Conservation (phyloP, 371 early-diverging fungal species). For the Mucor indicus region DNA sequence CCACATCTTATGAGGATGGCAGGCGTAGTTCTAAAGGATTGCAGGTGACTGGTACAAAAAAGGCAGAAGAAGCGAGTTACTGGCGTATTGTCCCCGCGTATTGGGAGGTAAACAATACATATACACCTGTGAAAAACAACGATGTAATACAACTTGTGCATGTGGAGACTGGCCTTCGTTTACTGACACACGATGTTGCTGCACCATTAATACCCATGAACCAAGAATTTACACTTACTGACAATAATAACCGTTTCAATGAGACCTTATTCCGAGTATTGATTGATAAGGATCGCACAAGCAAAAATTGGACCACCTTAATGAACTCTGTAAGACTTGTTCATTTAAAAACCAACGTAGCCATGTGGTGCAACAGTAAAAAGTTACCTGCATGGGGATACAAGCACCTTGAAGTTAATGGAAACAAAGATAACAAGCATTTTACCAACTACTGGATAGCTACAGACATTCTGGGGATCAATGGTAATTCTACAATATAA, state of each 20-base stretch:
- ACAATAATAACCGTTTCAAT: conserved; percentile 46
- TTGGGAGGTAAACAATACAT: conserved; percentile 12
- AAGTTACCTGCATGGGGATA: conserved; percentile 96
- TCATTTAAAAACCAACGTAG: conserved; percentile 80
- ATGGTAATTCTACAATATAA: no score
- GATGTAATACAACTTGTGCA: conserved; percentile 76
- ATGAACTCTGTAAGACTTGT: conserved; percentile 64
- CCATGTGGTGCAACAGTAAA: conserved; percentile 71
- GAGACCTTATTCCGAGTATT: conserved; percentile 68
- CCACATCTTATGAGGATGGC: conserved; percentile 89
- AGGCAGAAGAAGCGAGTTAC: conserved; percentile 69
- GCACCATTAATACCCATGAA: conserved; percentile 93
- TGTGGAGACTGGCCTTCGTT: conserved; percentile 57
- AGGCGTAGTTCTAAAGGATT: conserved; percentile 91
- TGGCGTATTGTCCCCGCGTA: conserved; percentile 84
- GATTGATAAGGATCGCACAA: conserved; percentile 52
- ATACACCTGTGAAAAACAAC: conserved; percentile 46
- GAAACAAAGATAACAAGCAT: conserved; percentile 81
- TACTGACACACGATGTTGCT: conserved; percentile 97
- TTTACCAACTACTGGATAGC: conserved; percentile 79
- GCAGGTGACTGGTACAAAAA: conserved; percentile 85
- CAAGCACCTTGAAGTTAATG: conserved; percentile 93
- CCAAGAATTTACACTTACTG: conserved; percentile 89
- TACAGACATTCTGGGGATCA: conserved; percentile 63
- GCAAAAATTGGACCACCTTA: conserved; percentile 48